Conservation (phyloP, 306 rosid genomes). For the Ochetophila trinervis region DNA sequence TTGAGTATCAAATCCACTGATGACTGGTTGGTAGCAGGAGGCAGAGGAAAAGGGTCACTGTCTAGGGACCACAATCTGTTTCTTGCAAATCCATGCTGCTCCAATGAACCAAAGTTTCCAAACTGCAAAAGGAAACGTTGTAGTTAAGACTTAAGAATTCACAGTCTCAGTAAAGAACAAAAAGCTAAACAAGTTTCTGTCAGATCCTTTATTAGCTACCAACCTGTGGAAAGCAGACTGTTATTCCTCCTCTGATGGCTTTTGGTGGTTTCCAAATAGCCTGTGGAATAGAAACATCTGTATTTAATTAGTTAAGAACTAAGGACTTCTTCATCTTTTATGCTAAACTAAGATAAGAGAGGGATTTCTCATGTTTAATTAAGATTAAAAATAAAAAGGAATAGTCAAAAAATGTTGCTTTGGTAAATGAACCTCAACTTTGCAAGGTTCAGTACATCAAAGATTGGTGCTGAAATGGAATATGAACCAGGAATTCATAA, state of each 20-base stretch:
- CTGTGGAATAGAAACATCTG: slow-evolving; percentile 33
- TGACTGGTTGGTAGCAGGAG: slow-evolving; percentile 57
- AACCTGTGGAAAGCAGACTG: slow-evolving; percentile 64
- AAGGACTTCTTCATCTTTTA: not conserved
- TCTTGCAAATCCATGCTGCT: slow-evolving; percentile 57
- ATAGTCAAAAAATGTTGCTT: no score
- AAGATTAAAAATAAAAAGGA: no score
- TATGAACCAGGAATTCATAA: no score
- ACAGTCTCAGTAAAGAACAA: slow-evolving; percentile 4
- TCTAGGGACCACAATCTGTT: slow-evolving; percentile 70
- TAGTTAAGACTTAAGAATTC: slow-evolving; percentile 7
- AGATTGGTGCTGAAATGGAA: no score
- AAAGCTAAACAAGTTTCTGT: slow-evolving; percentile 9
- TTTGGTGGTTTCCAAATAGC: slow-evolving; percentile 55
- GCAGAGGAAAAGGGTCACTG: slow-evolving; percentile 56
- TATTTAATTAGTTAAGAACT: not conserved
- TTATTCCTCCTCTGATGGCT: slow-evolving; percentile 77
- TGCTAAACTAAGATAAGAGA: not conserved
- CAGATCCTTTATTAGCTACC: slow-evolving; percentile 18
- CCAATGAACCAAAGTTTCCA: slow-evolving; percentile 57
- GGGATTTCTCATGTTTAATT: no score
- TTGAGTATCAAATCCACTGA: slow-evolving; percentile 66
- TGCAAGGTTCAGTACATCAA: no score
- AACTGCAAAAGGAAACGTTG: slow-evolving; percentile 42
- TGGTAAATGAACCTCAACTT: no score